These are phyloP conservation scores for Diaporthe citri DNA, from an alignment of 2,329 filamentous ascomycete species.

Conservation along the genomic window DNA sequence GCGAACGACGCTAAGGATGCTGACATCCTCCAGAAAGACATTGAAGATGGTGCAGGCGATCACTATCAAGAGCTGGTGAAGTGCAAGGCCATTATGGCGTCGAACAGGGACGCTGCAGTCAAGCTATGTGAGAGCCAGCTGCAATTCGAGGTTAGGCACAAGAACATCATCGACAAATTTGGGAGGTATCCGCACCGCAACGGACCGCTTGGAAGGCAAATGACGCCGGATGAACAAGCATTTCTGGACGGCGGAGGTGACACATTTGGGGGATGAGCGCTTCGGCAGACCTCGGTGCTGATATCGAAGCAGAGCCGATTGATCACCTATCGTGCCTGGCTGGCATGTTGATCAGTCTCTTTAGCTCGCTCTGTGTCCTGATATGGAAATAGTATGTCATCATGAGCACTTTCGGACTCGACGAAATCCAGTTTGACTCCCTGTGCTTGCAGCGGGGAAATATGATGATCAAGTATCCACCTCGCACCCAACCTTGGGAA, in stretches of 20 bases:
- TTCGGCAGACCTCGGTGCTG: neutral
- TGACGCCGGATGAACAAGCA: constrained; percentile 53
- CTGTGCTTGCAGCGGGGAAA: neutral
- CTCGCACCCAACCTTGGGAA: neutral
- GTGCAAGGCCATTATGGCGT: constrained; percentile 32
- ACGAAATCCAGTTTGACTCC: neutral
- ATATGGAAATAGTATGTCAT: neutral
- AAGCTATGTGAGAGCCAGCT: constrained; percentile 32
- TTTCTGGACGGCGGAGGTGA: constrained; percentile 9
- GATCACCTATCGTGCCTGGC: neutral
- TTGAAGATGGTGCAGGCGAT: neutral
- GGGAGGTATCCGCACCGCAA: constrained; percentile 73
- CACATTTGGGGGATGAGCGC: neutral
- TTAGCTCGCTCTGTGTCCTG: neutral
- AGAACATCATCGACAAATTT: constrained; percentile 64
- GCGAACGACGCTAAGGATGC: neutral
- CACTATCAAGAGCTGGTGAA: neutral
- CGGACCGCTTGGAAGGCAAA: constrained; percentile 59
- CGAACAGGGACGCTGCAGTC: constrained; percentile 43
- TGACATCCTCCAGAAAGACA: too few relatives aligned
- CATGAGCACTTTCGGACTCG: neutral
- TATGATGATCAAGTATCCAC: neutral
- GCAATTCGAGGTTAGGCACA: constrained; percentile 60
- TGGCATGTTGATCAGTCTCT: neutral
- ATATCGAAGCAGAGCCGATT: neutral